Percentiles rank a stretch among this genome's conserved stretches.
Conservation (phyloP, 768 basidiomycete genomes). For the Lanmaoa rubissima region DNA sequence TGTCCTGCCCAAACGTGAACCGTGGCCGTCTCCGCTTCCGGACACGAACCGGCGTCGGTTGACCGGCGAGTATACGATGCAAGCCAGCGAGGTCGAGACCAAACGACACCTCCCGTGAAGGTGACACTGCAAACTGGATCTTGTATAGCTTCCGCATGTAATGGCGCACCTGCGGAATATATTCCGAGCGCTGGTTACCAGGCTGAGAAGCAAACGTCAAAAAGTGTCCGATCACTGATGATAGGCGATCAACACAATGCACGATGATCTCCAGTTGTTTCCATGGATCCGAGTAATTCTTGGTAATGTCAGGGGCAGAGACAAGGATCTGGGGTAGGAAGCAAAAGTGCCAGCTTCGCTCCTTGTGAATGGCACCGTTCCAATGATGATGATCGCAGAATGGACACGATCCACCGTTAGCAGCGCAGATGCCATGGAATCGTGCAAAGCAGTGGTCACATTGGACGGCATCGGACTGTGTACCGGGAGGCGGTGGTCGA, state of each 20-base stretch:
- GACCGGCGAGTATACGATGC: slow-evolving; percentile 75
- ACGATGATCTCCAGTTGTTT: slow-evolving; percentile 78
- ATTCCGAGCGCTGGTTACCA: slow-evolving; percentile 70
- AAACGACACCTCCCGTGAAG: slow-evolving; percentile 76
- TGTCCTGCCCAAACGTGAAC: slow-evolving; percentile 75
- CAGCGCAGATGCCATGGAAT: slow-evolving; percentile 83
- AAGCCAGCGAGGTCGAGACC: slow-evolving; percentile 80
- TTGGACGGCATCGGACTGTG: slow-evolving; percentile 80
- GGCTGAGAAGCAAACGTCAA: slow-evolving; percentile 67
- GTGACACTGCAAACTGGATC: slow-evolving; percentile 86
- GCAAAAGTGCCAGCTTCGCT: slow-evolving; percentile 81
- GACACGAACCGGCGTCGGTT: slow-evolving; percentile 47
- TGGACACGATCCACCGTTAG: slow-evolving; percentile 87
- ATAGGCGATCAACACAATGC: slow-evolving; percentile 74
- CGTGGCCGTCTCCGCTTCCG: slow-evolving; percentile 59
- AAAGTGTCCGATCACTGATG: slow-evolving; percentile 76
- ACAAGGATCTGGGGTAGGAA: slow-evolving; percentile 69
- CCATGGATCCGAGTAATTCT: slow-evolving; percentile 77
- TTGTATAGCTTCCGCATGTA: slow-evolving; percentile 90
- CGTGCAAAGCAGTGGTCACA: slow-evolving; percentile 87
- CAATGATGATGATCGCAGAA: slow-evolving; percentile 92
- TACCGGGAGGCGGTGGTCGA: slow-evolving; percentile 73
- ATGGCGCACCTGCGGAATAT: slow-evolving; percentile 80
- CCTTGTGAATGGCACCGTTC: slow-evolving; percentile 82
- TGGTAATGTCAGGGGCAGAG: slow-evolving; percentile 75